Conservation (phyloP, 495 filamentous ascomycete species). For the Xylaria castorea region DNA sequence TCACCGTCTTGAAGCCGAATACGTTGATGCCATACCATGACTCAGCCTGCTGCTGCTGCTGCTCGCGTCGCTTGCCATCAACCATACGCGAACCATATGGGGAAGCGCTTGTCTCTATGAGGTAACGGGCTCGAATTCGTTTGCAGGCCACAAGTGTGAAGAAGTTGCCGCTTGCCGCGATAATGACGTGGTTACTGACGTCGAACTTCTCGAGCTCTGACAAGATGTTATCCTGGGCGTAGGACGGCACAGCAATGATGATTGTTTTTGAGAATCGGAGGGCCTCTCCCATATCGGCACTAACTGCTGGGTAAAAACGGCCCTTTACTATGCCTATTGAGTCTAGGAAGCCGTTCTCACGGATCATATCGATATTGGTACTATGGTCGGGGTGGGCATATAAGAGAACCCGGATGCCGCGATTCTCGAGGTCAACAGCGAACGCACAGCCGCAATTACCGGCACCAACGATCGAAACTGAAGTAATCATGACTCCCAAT, state of each 20-base stretch:
- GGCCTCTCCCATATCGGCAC: conserved; percentile 13
- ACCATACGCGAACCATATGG: conserved; percentile 21
- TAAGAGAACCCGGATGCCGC: conserved; percentile 18
- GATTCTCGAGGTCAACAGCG: conserved; percentile 21
- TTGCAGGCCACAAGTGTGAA: conserved; percentile 22
- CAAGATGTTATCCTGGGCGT: conserved; percentile 21
- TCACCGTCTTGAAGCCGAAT: conserved; percentile 17
- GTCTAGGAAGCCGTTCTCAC: conserved; percentile 11
- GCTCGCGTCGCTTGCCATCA: neutral
- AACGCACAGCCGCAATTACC: conserved; percentile 24
- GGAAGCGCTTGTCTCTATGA: conserved; percentile 23
- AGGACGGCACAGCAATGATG: conserved; percentile 22
- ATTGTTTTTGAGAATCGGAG: conserved; percentile 13
- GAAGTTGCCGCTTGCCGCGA: conserved; percentile 22
- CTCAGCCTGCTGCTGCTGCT: conserved; percentile 7
- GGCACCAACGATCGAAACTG: conserved; percentile 15
- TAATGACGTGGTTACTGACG: conserved; percentile 16
- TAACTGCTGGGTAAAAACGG: conserved; percentile 17
- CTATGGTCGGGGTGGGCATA: conserved; percentile 25
- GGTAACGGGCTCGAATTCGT: conserved; percentile 19
- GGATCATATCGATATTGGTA: conserved; percentile 11
- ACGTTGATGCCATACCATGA: conserved; percentile 23
- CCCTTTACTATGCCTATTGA: conserved; percentile 17
- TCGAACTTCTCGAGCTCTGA: conserved; percentile 21
- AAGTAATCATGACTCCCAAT: conserved; percentile 15